Base-by-base conservation (phyloP, 108 stramenopile species). In the Nannochloropsis gaditana region DNA sequence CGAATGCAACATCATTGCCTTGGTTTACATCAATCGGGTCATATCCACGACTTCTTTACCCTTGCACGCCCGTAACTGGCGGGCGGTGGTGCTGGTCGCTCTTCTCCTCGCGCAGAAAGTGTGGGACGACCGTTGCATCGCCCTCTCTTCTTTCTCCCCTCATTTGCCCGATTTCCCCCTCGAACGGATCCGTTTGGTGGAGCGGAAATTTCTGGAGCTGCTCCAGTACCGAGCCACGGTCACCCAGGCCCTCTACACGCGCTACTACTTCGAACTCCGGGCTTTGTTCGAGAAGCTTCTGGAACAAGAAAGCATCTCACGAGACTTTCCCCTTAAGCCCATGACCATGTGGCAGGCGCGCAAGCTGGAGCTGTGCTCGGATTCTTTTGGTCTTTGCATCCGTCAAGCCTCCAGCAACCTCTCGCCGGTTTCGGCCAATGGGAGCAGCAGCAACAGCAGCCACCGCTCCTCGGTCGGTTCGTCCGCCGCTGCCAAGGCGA, bases 191-290 rank as follows among this genome's bases (percentile, higher is more conserved):
- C 85, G 80, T 42, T n/a, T 42, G 21, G 45, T 89, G 42, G 88
- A 89, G 83, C 43, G 59, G 47, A n/a, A n/a, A n/a, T 79, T 85
- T 44, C 81, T 89, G 82, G 81, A 44, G 44, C 82, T 89, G 50
- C 19, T 89, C 44, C 59, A 89, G 44, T 89, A 83, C 50, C 45
- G 42, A 43, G 80, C 85, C 11, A 42, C 43, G 21, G 85, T 89
- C 42, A 86, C 85, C 5, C 85, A 81, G 9, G 44, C 85, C 9
- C 80, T 85, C 31, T 89, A 89, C 80, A 85, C 85, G 3, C 47
- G 83, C 17, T 89, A 89, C 81, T 89, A 89, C 59, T 89, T 89
- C 43, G 88, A 89, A 85, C 82, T 89, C 83, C 85, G 88, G 44
- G 19, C 41, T 8, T 44, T 89, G 44, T 89, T 82, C 42, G 81